Percentiles rank a stretch among this genome's conserved stretches.
Evolutionary conservation across 345 rosid genomes (phyloP).

Genomic region (Eucalyptus cloeziana): DNA sequence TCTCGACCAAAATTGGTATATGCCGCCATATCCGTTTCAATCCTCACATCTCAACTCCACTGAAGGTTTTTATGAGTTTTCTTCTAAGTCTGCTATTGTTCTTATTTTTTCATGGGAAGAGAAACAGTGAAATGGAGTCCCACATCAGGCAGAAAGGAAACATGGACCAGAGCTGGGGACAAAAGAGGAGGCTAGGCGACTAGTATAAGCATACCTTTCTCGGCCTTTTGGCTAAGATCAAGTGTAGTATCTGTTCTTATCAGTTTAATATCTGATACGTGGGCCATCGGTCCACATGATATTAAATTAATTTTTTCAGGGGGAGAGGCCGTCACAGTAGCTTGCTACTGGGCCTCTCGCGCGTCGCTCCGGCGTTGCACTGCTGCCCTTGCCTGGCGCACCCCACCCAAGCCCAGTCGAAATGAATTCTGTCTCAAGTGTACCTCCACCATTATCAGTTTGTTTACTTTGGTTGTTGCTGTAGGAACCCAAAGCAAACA

Average conservation of each 20-base stretch:
- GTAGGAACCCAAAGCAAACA: too few relatives aligned
- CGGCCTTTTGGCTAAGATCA: constrained; percentile 65
- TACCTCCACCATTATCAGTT: accelerated
- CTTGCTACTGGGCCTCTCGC: background rate
- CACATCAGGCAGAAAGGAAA: background rate
- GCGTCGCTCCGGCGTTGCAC: constrained; percentile 2
- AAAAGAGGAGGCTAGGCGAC: accelerated
- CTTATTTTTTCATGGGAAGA: accelerated
- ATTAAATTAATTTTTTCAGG: constrained; percentile 12
- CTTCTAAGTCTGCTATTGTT: background rate
- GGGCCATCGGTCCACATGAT: constrained; percentile 21
- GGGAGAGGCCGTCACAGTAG: background rate
- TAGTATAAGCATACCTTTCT: constrained; percentile 1
- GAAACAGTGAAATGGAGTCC: background rate
- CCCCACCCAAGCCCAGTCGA: background rate
- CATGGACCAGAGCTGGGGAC: background rate
- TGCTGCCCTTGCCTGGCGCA: background rate
- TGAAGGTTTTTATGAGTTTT: background rate
- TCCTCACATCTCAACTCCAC: background rate
- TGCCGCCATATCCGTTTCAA: background rate
- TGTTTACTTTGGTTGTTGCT: too few relatives aligned
- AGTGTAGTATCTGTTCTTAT: constrained; percentile 52
- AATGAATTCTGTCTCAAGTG: background rate
- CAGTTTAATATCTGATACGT: constrained; percentile 46
- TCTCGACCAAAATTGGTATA: background rate